phyloP scores from a whole-genome alignment of 768 basidiomycete genomes.

The Trichaptum fuscoviolaceum region DNA sequence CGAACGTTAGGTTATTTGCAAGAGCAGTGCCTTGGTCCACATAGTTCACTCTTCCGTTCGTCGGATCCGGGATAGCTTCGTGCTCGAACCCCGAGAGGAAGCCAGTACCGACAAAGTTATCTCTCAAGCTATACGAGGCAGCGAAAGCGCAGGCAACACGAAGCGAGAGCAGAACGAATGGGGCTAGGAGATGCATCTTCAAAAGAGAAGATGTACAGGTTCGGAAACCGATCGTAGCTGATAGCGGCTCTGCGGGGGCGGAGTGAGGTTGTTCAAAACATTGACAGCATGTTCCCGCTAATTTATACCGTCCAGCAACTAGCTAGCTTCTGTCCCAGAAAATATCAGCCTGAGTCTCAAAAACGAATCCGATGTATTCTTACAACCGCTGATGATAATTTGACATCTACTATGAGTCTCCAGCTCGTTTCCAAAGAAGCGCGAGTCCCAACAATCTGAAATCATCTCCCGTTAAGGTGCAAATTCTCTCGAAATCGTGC shows the following conservation, averaged over 20 bases:
- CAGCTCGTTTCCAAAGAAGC: background rate
- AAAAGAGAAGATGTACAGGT: background rate
- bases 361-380: background rate
- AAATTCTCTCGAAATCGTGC: background rate
- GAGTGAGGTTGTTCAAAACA: background rate
- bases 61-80: slow-evolving; percentile 52
- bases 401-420: background rate
- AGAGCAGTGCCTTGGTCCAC: slow-evolving; percentile 43
- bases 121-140: slow-evolving; percentile 2
- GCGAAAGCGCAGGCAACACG: background rate
- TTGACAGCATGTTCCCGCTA: background rate
- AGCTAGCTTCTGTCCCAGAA: background rate
- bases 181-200: background rate
- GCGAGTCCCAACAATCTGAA: background rate
- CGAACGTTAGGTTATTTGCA: slow-evolving; percentile 50
- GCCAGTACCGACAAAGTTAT: slow-evolving; percentile 27
- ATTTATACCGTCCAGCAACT: background rate
- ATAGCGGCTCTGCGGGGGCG: too few species aligned
- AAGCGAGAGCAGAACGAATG: background rate
- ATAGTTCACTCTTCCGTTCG: slow-evolving; percentile 61
- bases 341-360: background rate
- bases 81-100: slow-evolving; percentile 50
- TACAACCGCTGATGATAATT: background rate
- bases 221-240: background rate
- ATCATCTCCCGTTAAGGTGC: background rate